A percentile compares a stretch with the other conserved stretches of the same genome.
Conservation (phyloP, 2,329 filamentous ascomycete genomes). For the Botrytis byssoidea region DNA sequence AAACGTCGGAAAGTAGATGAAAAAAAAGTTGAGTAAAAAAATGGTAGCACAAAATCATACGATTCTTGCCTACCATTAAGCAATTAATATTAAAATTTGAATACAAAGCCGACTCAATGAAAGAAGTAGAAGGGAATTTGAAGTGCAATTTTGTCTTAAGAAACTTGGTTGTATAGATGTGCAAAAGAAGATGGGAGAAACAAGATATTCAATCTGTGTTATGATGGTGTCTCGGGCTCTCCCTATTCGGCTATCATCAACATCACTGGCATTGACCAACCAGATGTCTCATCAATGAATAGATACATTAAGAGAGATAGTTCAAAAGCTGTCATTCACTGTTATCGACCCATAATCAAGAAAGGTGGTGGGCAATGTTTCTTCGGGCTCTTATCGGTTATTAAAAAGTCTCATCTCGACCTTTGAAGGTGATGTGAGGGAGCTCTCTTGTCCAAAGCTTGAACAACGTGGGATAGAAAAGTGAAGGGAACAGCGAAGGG, state of each 20-base stretch:
- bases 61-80: background rate
- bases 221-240: background rate
- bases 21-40: conserved; percentile 3
- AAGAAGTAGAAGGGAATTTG: background rate
- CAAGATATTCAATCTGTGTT: background rate
- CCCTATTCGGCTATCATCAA: background rate
- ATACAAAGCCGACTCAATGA: conserved; percentile 1
- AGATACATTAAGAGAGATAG: background rate
- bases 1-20: background rate
- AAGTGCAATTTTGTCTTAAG: background rate
- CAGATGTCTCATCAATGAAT: background rate
- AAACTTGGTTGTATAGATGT: background rate
- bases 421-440: background rate
- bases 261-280: background rate
- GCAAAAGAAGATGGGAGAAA: background rate
- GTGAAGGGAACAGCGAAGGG: background rate
- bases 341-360: conserved; percentile 1
- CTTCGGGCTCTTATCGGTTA: background rate
- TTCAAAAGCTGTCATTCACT: background rate
- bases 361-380: background rate
- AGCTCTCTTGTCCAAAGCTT: background rate
- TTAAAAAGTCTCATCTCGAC: background rate
- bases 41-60: background rate
- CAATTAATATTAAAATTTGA: conserved; percentile 2
- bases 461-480: background rate